Evolutionary conservation across 495 filamentous ascomycete species (phyloP).

Genomic region (Oleoguttula mirabilis): DNA sequence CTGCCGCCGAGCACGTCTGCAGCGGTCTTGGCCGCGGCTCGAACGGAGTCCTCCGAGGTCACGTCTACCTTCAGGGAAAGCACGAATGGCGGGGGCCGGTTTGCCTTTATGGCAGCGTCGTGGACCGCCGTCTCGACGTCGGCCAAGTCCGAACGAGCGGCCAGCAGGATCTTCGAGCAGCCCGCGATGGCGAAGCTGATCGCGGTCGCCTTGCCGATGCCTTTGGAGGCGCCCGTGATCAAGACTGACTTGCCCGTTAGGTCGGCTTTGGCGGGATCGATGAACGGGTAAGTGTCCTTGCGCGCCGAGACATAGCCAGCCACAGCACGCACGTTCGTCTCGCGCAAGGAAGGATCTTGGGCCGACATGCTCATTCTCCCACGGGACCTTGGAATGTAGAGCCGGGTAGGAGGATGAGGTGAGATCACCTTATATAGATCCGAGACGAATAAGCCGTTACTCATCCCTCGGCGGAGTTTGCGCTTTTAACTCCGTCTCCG

Average conservation of each 20-base stretch:
- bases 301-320: too few relatives aligned
- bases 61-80: slow-evolving; percentile 32
- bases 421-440: too few relatives aligned
- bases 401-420: too few relatives aligned
- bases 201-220: slow-evolving; percentile 23
- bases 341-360: too few relatives aligned
- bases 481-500: too few relatives aligned
- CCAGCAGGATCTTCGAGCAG: slow-evolving; percentile 23
- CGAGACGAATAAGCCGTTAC: too few relatives aligned
- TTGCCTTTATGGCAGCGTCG: slow-evolving; percentile 28
- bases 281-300: slow-evolving; percentile 24
- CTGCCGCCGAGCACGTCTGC: slow-evolving; percentile 27
- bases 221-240: slow-evolving; percentile 25
- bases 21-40: slow-evolving; percentile 21
- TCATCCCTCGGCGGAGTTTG: too few relatives aligned
- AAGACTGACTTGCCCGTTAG: slow-evolving; percentile 23
- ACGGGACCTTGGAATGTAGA: too few relatives aligned
- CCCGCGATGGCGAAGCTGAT: slow-evolving; percentile 24
- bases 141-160: slow-evolving; percentile 34
- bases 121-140: slow-evolving; percentile 29
- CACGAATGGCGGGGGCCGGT: slow-evolving; percentile 32
- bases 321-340: too few relatives aligned
- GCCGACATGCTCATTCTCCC: too few relatives aligned
- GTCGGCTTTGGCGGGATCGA: slow-evolving; percentile 20
- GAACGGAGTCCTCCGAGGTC: slow-evolving; percentile 30